Evolutionary conservation across 495 filamentous ascomycete genomes (phyloP).

Genomic region (Tetracladium setigerum): DNA sequence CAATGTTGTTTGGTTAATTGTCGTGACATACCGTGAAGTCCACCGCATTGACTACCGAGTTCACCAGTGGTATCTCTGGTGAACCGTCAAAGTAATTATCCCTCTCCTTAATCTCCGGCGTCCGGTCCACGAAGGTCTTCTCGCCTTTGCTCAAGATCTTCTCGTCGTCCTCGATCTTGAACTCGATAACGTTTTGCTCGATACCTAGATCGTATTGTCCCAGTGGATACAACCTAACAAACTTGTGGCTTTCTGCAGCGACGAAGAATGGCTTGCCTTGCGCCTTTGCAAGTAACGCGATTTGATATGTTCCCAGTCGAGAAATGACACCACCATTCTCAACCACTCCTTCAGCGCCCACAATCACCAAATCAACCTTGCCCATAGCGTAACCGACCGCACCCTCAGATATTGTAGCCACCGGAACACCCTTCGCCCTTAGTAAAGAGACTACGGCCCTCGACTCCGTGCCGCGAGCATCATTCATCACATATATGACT

Average conservation of each 20-base stretch:
- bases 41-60: slow-evolving; percentile 45
- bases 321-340: slow-evolving; percentile 91
- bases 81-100: slow-evolving; percentile 7
- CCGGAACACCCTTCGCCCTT: slow-evolving; percentile 64
- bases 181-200: slow-evolving; percentile 67
- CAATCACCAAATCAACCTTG: slow-evolving; percentile 74
- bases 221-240: slow-evolving; percentile 73
- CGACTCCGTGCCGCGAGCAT: slow-evolving; percentile 39
- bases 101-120: slow-evolving; percentile 19
- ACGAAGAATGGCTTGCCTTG: slow-evolving; percentile 81
- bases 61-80: slow-evolving; percentile 6
- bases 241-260: slow-evolving; percentile 92
- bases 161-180: slow-evolving; percentile 46
- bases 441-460: slow-evolving; percentile 58
- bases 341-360: slow-evolving; percentile 90
- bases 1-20: background rate
- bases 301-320: slow-evolving; percentile 84
- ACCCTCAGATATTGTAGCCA: slow-evolving; percentile 73
- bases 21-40: slow-evolving; percentile 65
- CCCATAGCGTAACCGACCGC: slow-evolving; percentile 80
- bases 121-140: slow-evolving; percentile 21
- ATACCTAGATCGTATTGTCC: slow-evolving; percentile 73
- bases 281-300: slow-evolving; percentile 72
- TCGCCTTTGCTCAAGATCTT: slow-evolving; percentile 28
- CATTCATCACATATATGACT: slow-evolving; percentile 70